phyloP scores from a whole-genome alignment of 495 filamentous ascomycete genomes.

The Monascus purpureus region DNA sequence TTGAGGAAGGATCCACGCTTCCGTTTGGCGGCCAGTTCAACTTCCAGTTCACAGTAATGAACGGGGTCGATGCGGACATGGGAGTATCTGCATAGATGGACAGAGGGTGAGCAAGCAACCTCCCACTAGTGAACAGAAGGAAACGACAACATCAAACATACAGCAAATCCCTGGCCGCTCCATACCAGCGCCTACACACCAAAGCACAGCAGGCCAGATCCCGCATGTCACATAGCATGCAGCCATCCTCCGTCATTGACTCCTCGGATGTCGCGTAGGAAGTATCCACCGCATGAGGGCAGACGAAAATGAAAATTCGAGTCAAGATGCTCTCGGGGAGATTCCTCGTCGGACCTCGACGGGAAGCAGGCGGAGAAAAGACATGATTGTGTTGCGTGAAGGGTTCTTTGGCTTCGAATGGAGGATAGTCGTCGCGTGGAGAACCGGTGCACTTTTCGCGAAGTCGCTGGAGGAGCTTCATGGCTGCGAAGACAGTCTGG shows the following conservation, averaged over 20 bases:
- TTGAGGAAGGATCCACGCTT: slow-evolving; percentile 61
- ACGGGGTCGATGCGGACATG: slow-evolving; percentile 88
- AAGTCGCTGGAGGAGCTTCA: slow-evolving; percentile 26
- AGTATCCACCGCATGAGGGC: slow-evolving; percentile 67
- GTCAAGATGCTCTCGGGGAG: slow-evolving; percentile 52
- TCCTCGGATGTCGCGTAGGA: slow-evolving; percentile 72
- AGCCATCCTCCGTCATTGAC: slow-evolving; percentile 68
- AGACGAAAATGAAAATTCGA: slow-evolving; percentile 66
- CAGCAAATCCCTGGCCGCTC: slow-evolving; percentile 39
- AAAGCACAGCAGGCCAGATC: slow-evolving; percentile 69
- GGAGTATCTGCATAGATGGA: slow-evolving; percentile 45
- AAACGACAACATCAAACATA: no score
- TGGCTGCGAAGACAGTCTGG: slow-evolving; percentile 4
- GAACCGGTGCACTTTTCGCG: slow-evolving; percentile 14
- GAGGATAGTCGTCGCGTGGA: no score
- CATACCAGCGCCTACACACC: slow-evolving; percentile 62
- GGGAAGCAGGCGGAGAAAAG: slow-evolving; percentile 10
- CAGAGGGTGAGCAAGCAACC: not conserved
- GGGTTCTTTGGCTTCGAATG: slow-evolving; percentile 14
- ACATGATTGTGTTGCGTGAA: not conserved
- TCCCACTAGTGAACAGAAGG: no score
- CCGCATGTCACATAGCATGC: slow-evolving; percentile 90
- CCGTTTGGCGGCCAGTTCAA: slow-evolving; percentile 59
- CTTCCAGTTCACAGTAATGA: slow-evolving; percentile 85
- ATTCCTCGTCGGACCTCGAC: slow-evolving; percentile 30